These are phyloP conservation scores for Botrytis fabae DNA, from an alignment of 2,329 filamentous ascomycete genomes.

Conservation along the genomic window DNA sequence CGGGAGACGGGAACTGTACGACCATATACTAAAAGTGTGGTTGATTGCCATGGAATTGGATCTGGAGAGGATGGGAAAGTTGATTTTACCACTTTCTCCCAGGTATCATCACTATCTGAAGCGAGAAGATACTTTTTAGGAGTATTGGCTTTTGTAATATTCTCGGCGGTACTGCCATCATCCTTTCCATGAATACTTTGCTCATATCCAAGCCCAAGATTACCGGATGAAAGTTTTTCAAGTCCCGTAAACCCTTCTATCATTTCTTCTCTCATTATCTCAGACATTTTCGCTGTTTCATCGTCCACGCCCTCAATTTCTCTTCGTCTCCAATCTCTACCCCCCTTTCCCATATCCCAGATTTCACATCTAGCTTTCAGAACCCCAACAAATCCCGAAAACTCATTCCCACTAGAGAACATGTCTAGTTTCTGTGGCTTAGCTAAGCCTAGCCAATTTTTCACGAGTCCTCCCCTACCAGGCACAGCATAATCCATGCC, in stretches of 20 bases:
- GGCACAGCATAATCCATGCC: conserved; percentile 64
- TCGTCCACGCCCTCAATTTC: conserved; percentile 46
- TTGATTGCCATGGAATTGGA: conserved; percentile 47
- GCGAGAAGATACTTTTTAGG: conserved; percentile 38
- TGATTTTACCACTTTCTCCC: conserved; percentile 33
- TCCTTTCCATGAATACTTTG: conserved; percentile 5
- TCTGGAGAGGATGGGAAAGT: conserved; percentile 29
- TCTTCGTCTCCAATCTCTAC: conserved; percentile 67
- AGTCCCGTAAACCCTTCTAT: conserved; percentile 31
- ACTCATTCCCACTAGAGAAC: conserved; percentile 66
- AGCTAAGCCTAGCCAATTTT: conserved; percentile 49
- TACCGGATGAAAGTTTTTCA: conserved; percentile 18
- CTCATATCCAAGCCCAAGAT: conserved; percentile 21
- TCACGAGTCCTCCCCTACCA: conserved; percentile 53
- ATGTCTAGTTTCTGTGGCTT: conserved; percentile 36
- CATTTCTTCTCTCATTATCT: conserved; percentile 41
- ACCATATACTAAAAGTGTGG: conserved; percentile 59
- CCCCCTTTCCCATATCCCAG: conserved; percentile 74
- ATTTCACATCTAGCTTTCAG: conserved; percentile 77
- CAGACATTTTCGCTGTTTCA: conserved; percentile 34
- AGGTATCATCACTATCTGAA: conserved; percentile 30
- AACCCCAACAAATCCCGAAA: conserved; percentile 73
- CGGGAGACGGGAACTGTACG: conserved; percentile 60
- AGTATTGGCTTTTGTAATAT: conserved; percentile 23
- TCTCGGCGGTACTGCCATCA: conserved; percentile 21